A percentile compares a stretch with the other conserved stretches of the same genome.
These are phyloP conservation scores for Mycosphaerella sp. DNA, from an alignment of 2,329 filamentous ascomycete genomes.

Conservation along the genomic window DNA sequence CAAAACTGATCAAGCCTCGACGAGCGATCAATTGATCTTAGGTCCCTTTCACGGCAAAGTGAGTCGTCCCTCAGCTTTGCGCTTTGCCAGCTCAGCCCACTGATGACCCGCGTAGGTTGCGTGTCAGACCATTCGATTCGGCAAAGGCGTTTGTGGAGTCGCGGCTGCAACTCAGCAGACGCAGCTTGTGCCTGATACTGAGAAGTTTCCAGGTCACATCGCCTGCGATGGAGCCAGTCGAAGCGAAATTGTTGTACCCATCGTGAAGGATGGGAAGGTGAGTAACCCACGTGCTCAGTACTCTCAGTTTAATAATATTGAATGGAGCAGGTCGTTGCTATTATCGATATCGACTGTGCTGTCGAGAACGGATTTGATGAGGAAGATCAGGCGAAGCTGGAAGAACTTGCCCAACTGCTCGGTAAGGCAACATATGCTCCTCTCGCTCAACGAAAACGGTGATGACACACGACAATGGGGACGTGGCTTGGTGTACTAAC, in stretches of 20 bases:
- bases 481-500: too few species aligned
- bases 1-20: slow-evolving; percentile 49
- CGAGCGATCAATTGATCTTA: slow-evolving; percentile 56
- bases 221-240: slow-evolving; percentile 69
- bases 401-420: slow-evolving; percentile 50
- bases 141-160: slow-evolving; percentile 67
- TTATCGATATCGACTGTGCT: slow-evolving; percentile 75
- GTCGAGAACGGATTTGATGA: slow-evolving; percentile 60
- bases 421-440: too few species aligned
- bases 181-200: slow-evolving; percentile 62
- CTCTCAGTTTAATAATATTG: not conserved
- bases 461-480: too few species aligned
- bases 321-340: slow-evolving; percentile 53
- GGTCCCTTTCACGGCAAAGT: slow-evolving; percentile 72
- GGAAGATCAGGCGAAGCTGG: slow-evolving; percentile 59
- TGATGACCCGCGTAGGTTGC: slow-evolving; percentile 40
- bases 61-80: not conserved
- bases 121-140: slow-evolving; percentile 69
- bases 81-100: not conserved
- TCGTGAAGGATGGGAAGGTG: slow-evolving; percentile 49
- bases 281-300: slow-evolving; percentile 12
- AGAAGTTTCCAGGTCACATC: slow-evolving; percentile 71
- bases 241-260: slow-evolving; percentile 77
- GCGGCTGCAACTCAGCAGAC: slow-evolving; percentile 57
- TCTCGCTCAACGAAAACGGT: too few species aligned